Base-by-base conservation (phyloP, 2,329 filamentous ascomycete genomes). In the Xylogone sp. region DNA sequence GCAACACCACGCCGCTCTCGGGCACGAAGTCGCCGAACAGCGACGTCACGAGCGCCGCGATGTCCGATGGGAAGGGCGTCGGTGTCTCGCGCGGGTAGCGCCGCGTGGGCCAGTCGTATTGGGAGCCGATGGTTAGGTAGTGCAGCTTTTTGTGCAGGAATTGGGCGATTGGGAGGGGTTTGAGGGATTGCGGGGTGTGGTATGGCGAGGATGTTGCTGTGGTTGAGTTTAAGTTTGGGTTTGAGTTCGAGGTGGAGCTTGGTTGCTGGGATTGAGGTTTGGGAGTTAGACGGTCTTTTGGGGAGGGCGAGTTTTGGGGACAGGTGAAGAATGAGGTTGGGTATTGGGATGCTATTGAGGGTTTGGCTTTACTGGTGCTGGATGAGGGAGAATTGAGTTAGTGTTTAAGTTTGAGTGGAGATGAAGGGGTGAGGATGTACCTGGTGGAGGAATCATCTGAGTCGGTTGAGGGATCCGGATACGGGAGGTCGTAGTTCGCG, bases 51-150 rank as follows among this genome's bases (percentile, higher is more conserved):
- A 96, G 79, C 0, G 65, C 67, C 2, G 83, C 82, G 45, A 95
- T 78, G 63, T 97, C 91, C 1, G 68, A 43, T 0, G 93, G 93
- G 59, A 97, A 96, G 0, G 72, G 65, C 0, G 90, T 90, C 1
- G 87, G 84, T 3, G 69, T 56, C 3, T 77, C 74, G 2, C 75
- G 67, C 0, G 91, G 89, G 63, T 97, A 97, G 7, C 82, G 72
- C 56, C 95, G 91, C 48, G 83, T 81, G 0, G 90, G 93, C 94
- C 93, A 97, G 71, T 97, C 88, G 68, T 97, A 97, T 69, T 97
- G 93, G 0, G 90, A 90, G 45, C 93, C 93, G 1, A 97, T 80
- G 0, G 93, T 97, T 22, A 96, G 82, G 93, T 93, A 97, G 57
- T 93, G 89, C 21, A 97, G 81, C 55, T 90, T 92, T 56, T 87